Evolutionary conservation across 2,329 filamentous ascomycete genomes (phyloP), one percentile per base, ranked within the genome.

Genomic region (Podosphaera fusca): DNA sequence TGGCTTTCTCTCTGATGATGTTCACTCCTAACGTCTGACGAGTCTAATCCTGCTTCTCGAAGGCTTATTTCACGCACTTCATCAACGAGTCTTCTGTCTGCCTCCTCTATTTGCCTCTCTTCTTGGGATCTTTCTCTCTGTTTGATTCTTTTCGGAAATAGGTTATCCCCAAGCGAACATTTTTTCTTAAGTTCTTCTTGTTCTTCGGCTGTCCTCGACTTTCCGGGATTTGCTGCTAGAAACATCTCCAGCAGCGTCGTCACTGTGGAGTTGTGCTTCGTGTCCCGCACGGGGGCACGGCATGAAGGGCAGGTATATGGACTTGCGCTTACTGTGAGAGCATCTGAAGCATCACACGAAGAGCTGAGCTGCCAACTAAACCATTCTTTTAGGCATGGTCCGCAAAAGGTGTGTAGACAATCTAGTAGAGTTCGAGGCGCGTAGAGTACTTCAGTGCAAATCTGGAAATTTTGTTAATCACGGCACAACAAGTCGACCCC

Each of bases 401-500:
- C 92, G 73, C 92, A 98, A 70, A 94, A 98, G 51, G 90, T 95
- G 71, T 95, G 88, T 50, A 95, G 79, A 68, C 88, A 95, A 73
- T 95, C 87, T 69, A 95, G 85, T 55, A 94, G 80, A 34, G 88
- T 94, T 61, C 94, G 77, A 38, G 89, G 88, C 69, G 94, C 86
- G 71, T 87, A 94, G 61, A 95, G 81, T 62, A 95, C 79, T 70
- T 96, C 92, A 64, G 90, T 94, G 74, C 92, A 98, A 66, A 98
- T 98, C 89, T 95, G 63, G 5, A 58, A 9, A 29, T 33, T 12
- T 33, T 58, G 63, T 55, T 64, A 63, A 56, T 60, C 50, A 29
- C n/a, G 50, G 21, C 33, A 56, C 52, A 42, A 49, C 53, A 31
- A 29, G 49, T 55, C 50, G 56, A 55, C 55, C 56, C 54, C 45